Base-by-base conservation (phyloP, 2,329 filamentous ascomycete species). In the Helotiales sp. region DNA sequence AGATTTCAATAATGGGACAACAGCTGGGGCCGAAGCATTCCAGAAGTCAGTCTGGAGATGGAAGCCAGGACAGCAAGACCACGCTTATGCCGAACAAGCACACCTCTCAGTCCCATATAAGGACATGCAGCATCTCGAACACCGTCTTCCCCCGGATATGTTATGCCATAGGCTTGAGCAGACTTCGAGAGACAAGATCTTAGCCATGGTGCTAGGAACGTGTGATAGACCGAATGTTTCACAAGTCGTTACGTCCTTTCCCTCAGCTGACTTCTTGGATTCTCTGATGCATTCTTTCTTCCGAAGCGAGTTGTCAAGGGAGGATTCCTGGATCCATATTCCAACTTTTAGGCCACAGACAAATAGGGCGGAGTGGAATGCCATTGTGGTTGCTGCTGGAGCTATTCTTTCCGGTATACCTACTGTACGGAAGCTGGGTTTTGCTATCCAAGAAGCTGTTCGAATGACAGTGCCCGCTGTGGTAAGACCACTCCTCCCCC, bases 381-480 rank as follows among this genome's bases (percentile, higher is more conserved):
- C 48, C 2, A 58, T 48, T 19, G 33, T 63, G 42, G 34, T 62
- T 25, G 55, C 65, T 22, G 57, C 55, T 25, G 65, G 63, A 4
- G 63, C 65, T 15, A 24, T 62, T 42, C 34, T 62, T 3, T 57
- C 56, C 7, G 17, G 49, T 3, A 30, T 50, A 36, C 54, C 50
- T 2, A 57, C 65, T 22, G n/a, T 67, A 9, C 51, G 61, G 25
- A 66, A 64, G 34, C 29, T 67, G 3, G 65, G 65, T 5, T 64
- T 62, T 57, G 63, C 63, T 2, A 61, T 67, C n/a, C 62, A 67
- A n/a, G 65, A 67, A 48, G 47, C 52, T 53, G 61, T 65, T 6
- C 50, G 65, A n/a, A 13, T 54, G 24, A 33, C 61, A n/a, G 2
- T 66, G 17, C 25, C 42, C 10, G 30, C 48, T 22, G 40, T 55